These are phyloP conservation scores for Candida odintsovae DNA, from an alignment of 805 yeast species.

Conservation along the genomic window DNA sequence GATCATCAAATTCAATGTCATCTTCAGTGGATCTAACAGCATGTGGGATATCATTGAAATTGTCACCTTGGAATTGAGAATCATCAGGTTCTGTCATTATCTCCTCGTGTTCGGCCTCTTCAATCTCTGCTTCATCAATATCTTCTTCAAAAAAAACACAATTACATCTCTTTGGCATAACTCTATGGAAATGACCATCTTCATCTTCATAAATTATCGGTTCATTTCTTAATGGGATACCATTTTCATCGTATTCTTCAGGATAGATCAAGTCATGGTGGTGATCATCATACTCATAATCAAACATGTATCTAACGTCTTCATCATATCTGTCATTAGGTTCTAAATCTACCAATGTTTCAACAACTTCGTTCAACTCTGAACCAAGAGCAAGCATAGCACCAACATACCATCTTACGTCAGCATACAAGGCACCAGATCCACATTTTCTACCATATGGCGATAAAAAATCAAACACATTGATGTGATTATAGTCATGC, in stretches of 20 bases:
- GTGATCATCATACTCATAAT: conserved; percentile 44
- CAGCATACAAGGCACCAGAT: conserved; percentile 54
- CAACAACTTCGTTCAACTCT: conserved; percentile 44
- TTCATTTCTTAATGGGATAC: conserved; percentile 10
- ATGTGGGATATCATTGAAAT: conserved; percentile 17
- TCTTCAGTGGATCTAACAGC: conserved; percentile 31
- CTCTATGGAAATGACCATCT: conserved; percentile 22
- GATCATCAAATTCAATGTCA: conserved; percentile 45
- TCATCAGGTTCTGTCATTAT: conserved; percentile 7
- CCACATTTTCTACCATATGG: conserved; percentile 61
- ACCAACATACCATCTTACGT: conserved; percentile 52
- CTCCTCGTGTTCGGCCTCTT: conserved; percentile 9
- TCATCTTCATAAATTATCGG: conserved; percentile 23
- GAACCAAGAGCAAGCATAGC: conserved; percentile 46
- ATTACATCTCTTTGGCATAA: conserved; percentile 19
- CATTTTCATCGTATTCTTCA: conserved; percentile 16
- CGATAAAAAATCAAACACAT: conserved; percentile 54
- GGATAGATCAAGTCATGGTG: conserved; percentile 27
- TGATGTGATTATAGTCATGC: conserved; percentile 56
- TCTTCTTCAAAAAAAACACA: conserved; percentile 22
- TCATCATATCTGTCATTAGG: conserved; percentile 64
- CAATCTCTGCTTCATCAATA: conserved; percentile 13
- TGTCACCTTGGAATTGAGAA: conserved; percentile 10
- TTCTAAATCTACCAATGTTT: conserved; percentile 48
- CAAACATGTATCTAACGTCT: conserved; percentile 57